Percentiles rank a stretch among this genome's conserved stretches.
phyloP scores from a whole-genome alignment of 2,329 filamentous ascomycete species.

The Diaporthe sp. region DNA sequence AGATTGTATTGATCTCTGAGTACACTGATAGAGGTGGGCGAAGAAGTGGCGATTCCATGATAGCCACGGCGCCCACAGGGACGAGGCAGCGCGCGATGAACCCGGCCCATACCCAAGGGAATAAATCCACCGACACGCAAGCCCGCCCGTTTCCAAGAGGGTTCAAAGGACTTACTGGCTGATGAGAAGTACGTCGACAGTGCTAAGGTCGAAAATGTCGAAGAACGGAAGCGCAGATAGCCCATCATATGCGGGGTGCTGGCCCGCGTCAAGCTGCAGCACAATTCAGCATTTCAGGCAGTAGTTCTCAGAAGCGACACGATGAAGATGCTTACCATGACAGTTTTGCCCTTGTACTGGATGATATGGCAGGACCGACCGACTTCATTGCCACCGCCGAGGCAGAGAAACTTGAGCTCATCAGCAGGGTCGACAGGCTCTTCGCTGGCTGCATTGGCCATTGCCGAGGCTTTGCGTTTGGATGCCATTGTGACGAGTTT shows the following conservation, averaged over 20 bases:
- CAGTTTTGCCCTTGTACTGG: conserved; percentile 98
- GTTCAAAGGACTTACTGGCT: conserved; percentile 84
- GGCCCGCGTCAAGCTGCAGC: conserved; percentile 89
- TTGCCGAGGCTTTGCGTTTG: conserved; percentile 87
- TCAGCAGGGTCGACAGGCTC: conserved; percentile 94
- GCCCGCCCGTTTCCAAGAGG: conserved; percentile 37
- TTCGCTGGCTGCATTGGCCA: conserved; percentile 76
- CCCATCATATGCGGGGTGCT: conserved; percentile 96
- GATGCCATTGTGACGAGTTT: conserved; percentile 76
- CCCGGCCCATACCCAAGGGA: conserved; percentile 35
- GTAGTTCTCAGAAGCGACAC: not conserved
- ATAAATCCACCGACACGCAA: conserved; percentile 30
- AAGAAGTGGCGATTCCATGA: conserved; percentile 4
- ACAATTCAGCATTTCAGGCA: conserved; percentile 28
- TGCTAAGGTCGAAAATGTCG: conserved; percentile 97
- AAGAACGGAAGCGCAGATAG: conserved; percentile 95
- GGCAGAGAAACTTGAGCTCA: conserved; percentile 91
- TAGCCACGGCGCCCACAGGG: not conserved
- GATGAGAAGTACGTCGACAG: conserved; percentile 95
- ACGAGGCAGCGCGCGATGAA: conserved; percentile 37
- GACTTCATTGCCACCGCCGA: conserved; percentile 97
- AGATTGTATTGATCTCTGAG: conserved; percentile 47
- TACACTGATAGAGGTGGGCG: conserved; percentile 39
- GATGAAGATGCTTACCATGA: conserved; percentile 79
- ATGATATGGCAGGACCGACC: conserved; percentile 97